These are phyloP conservation scores for Rhizopogon sp. DNA, from an alignment of 768 basidiomycete species.

Conservation along the genomic window DNA sequence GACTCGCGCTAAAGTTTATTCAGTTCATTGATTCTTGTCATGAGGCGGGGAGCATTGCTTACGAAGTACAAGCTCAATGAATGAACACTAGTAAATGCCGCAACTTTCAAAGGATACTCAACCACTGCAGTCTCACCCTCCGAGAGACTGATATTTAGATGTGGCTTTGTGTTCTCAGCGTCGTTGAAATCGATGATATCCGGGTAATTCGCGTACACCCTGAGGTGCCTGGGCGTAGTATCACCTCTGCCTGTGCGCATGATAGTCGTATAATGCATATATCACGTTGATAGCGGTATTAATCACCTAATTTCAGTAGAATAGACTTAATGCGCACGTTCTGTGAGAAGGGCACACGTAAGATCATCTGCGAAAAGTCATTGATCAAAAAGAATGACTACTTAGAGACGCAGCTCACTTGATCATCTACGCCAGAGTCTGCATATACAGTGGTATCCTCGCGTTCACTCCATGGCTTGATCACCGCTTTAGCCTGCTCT, in stretches of 20 bases:
- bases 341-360: constrained; percentile 78
- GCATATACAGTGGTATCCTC: constrained; percentile 49
- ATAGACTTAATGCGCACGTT: constrained; percentile 74
- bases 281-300: not conserved
- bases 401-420: constrained; percentile 39
- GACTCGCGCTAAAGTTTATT: constrained; percentile 49
- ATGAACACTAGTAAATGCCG: constrained; percentile 71
- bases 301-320: constrained; percentile 69
- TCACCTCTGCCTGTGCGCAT: constrained; percentile 63
- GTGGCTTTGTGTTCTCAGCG: constrained; percentile 62
- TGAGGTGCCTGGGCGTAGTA: constrained; percentile 60
- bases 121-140: constrained; percentile 64
- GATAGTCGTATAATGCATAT: not conserved
- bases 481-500: constrained; percentile 68
- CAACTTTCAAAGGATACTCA: constrained; percentile 73
- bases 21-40: not conserved
- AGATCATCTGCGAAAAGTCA: constrained; percentile 50
- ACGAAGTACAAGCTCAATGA: constrained; percentile 78
- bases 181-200: constrained; percentile 77
- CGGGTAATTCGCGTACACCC: constrained; percentile 68
- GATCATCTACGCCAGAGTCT: constrained; percentile 79
- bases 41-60: constrained; percentile 19
- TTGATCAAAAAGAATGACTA: not conserved
- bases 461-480: constrained; percentile 80
- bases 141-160: constrained; percentile 63